Evolutionary conservation across 345 rosid genomes (phyloP).

Genomic region (Trapa incisa): DNA sequence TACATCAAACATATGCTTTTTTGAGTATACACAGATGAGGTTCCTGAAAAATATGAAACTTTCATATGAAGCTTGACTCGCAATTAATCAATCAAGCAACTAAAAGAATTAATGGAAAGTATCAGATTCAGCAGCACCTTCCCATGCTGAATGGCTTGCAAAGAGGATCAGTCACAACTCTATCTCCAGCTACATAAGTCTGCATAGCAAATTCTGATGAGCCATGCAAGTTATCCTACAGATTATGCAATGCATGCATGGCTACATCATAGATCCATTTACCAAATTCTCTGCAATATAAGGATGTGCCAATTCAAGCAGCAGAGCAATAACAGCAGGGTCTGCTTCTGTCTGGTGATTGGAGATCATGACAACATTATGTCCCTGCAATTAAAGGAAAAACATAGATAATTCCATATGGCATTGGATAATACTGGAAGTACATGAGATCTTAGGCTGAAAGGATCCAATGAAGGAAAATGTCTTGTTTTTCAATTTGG

Average conservation of each 20-base stretch:
- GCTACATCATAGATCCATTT: background rate
- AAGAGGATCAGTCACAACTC: slow-evolving; percentile 93
- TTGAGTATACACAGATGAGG: slow-evolving; percentile 91
- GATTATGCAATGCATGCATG: background rate
- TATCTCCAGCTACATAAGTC: slow-evolving; percentile 93
- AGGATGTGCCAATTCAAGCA: slow-evolving; percentile 67
- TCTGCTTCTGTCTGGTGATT: slow-evolving; percentile 99
- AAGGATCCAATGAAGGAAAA: background rate
- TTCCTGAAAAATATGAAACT: slow-evolving; percentile 34
- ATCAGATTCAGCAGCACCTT: slow-evolving; percentile 34
- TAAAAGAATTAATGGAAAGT: background rate
- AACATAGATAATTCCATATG: background rate
- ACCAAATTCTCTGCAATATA: slow-evolving; percentile 66
- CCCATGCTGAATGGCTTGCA: slow-evolving; percentile 99
- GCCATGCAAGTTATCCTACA: slow-evolving; percentile 11
- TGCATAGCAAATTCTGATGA: slow-evolving; percentile 22
- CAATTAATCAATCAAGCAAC: too few relatives aligned
- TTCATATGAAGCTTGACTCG: background rate
- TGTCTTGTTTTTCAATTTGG: background rate
- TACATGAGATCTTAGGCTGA: background rate
- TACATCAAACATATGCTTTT: slow-evolving; percentile 80
- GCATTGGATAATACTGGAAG: background rate
- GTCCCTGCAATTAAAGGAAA: slow-evolving; percentile 53
- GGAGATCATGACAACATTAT: slow-evolving; percentile 75
- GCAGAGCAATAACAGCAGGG: slow-evolving; percentile 72